Evolutionary conservation across 352 stramenopile genomes (phyloP).

Genomic region (Blastocystis sp.): DNA sequence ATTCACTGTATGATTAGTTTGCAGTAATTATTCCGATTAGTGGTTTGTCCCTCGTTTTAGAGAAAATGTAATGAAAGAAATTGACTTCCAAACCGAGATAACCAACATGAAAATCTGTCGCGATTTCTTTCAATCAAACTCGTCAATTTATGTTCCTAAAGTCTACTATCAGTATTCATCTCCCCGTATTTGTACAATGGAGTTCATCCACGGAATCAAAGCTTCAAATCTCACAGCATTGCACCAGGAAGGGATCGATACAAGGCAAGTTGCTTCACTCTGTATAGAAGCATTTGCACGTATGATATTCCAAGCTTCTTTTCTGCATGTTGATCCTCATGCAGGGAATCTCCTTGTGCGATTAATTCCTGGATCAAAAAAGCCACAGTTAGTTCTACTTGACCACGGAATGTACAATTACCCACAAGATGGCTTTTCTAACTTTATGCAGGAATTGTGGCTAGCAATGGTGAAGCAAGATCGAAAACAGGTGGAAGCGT

Average conservation of each 20-base stretch:
- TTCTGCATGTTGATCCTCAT: conserved; percentile 57
- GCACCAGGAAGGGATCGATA: neutral
- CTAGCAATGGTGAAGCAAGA: conserved; percentile 82
- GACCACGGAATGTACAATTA: conserved; percentile 84
- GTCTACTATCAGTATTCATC: conserved; percentile 13
- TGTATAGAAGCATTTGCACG: conserved; percentile 40
- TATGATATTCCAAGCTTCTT: conserved; percentile 66
- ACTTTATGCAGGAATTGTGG: conserved; percentile 81
- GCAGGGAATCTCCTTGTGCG: conserved; percentile 62
- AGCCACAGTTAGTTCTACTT: conserved; percentile 79
- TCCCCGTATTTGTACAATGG: conserved; percentile 49
- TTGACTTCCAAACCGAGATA: conserved; percentile 50
- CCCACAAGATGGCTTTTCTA: conserved; percentile 78
- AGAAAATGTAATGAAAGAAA: conserved; percentile 51
- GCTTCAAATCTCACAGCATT: neutral
- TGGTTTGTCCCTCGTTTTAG: conserved; percentile 57
- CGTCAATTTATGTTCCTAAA: conserved; percentile 44
- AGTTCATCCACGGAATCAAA: conserved; percentile 65
- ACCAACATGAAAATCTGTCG: conserved; percentile 27
- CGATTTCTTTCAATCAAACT: neutral
- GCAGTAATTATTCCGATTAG: neutral
- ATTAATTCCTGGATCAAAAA: neutral
- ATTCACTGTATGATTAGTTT: conserved; percentile 11
- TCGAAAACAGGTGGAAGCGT: conserved; percentile 69
- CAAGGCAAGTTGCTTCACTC: neutral